A percentile compares a stretch with the other conserved stretches of the same genome.
Evolutionary conservation across 768 basidiomycete genomes (phyloP).

Genomic region (Termitomyces heimii): DNA sequence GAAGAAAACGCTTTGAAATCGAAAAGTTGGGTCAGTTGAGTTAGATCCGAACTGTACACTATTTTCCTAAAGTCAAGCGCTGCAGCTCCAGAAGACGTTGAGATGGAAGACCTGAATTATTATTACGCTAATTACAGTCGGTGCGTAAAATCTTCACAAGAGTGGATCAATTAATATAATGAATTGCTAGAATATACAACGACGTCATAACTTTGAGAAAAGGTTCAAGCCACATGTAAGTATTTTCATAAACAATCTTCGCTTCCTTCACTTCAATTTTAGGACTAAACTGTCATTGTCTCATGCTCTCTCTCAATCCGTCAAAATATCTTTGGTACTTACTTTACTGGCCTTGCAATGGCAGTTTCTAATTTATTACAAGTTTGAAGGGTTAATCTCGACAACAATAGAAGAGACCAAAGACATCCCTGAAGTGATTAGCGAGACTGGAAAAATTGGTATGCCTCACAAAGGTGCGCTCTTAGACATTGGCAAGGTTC

Average conservation of each 20-base stretch:
- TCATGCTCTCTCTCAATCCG: conserved; percentile 92
- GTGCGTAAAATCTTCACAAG: conserved; percentile 31
- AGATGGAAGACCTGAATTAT: conserved; percentile 96
- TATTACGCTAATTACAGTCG: conserved; percentile 97
- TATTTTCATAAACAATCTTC: conserved; percentile 6
- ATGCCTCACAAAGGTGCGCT: conserved; percentile 72
- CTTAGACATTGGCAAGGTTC: conserved; percentile 4
- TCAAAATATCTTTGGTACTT: conserved; percentile 86
- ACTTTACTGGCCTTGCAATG: neutral
- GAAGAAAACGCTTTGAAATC: conserved; percentile 89
- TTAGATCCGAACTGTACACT: neutral
- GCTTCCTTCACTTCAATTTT: neutral
- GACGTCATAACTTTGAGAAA: conserved; percentile 94
- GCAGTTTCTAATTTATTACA: neutral
- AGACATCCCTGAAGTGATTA: conserved; percentile 89
- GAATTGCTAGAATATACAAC: conserved; percentile 73
- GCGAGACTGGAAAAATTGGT: conserved; percentile 92
- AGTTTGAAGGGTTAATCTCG: conserved; percentile 92
- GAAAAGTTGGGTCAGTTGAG: conserved; percentile 68
- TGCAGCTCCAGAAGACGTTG: conserved; percentile 77
- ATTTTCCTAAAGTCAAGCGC: neutral
- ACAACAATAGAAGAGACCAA: conserved; percentile 95
- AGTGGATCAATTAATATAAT: conserved; percentile 3
- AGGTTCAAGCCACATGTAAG: conserved; percentile 93
- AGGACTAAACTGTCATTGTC: conserved; percentile 97